Percentiles rank a stretch among this genome's conserved stretches.
Conservation (phyloP, 2,329 filamentous ascomycete species). For the Fusarium acutatum region DNA sequence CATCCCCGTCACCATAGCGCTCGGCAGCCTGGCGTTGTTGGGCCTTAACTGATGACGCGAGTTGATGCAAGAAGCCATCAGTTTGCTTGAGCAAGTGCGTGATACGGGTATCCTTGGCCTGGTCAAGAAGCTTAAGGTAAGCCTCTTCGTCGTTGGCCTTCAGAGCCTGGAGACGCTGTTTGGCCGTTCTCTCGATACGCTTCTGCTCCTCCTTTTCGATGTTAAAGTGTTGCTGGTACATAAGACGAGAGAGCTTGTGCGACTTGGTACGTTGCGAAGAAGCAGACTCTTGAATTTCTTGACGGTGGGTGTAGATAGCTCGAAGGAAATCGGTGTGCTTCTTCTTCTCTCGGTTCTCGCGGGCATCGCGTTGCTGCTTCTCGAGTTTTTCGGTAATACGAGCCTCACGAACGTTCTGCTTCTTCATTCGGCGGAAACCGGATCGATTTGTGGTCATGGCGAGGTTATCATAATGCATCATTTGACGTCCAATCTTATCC, state of each 20-base stretch:
- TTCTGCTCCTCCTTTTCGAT: constrained; percentile 99
- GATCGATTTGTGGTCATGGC: constrained; percentile 96
- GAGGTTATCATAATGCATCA: constrained; percentile 95
- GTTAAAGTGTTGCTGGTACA: constrained; percentile 89
- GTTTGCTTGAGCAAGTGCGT: constrained; percentile 97
- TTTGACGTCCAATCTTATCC: constrained; percentile 86
- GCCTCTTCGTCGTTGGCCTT: constrained; percentile 99
- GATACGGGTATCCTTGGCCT: constrained; percentile 99
- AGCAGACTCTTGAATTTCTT: constrained; percentile 77
- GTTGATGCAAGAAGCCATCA: constrained; percentile 95
- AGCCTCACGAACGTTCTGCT: constrained; percentile 93
- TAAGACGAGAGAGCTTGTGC: constrained; percentile 87
- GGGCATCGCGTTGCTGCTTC: constrained; percentile 96
- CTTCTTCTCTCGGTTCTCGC: constrained; percentile 97
- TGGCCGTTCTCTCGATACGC: constrained; percentile 94
- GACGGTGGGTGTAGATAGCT: constrained; percentile 82
- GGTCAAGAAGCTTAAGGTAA: constrained; percentile 95
- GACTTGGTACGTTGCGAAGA: constrained; percentile 75
- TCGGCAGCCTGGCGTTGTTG: constrained; percentile 88
- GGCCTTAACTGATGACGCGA: constrained; percentile 91
- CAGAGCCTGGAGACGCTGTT: constrained; percentile 98
- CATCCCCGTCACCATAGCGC: constrained; percentile 74
- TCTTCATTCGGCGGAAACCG: constrained; percentile 93
- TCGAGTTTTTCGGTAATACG: constrained; percentile 98
- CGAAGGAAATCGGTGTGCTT: constrained; percentile 93